These are phyloP conservation scores for Leccinum variicolor DNA, from an alignment of 768 basidiomycete genomes.

Conservation along the genomic window DNA sequence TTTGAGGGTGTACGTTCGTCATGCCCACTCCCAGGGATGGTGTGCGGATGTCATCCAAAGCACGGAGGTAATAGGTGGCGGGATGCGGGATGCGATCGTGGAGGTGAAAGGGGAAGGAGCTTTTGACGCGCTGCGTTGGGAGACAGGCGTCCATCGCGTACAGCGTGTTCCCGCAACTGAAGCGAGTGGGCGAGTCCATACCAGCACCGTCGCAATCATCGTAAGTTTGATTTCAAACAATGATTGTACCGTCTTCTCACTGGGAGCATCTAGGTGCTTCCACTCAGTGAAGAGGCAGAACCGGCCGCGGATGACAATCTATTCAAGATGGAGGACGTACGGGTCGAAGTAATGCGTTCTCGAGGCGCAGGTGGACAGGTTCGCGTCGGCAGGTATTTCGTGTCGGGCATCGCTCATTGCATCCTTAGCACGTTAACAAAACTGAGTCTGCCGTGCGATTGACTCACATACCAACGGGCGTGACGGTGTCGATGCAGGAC, in stretches of 20 bases:
- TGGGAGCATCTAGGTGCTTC: constrained; percentile 61
- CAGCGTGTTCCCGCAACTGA: constrained; percentile 94
- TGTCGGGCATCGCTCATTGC: neutral
- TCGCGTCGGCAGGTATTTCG: constrained; percentile 7
- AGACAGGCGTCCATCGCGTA: constrained; percentile 94
- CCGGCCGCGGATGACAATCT: constrained; percentile 53
- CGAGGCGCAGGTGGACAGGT: constrained; percentile 98
- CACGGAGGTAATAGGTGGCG: constrained; percentile 58
- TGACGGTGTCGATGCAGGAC: constrained; percentile 98
- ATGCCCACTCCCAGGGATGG: constrained; percentile 58
- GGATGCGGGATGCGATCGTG: constrained; percentile 72
- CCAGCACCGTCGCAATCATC: constrained; percentile 84
- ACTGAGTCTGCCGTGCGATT: constrained; percentile 97
- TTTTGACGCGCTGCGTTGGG: constrained; percentile 81
- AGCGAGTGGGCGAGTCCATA: constrained; percentile 82
- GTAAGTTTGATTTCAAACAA: constrained; percentile 42
- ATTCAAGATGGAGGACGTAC: constrained; percentile 83
- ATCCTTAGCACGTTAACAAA: constrained; percentile 89
- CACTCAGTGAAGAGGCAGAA: constrained; percentile 67
- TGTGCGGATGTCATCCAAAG: constrained; percentile 54
- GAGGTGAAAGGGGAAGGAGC: constrained; percentile 76
- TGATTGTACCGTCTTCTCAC: neutral
- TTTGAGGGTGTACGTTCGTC: constrained; percentile 76
- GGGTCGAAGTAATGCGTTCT: constrained; percentile 91
- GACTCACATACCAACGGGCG: constrained; percentile 89